These are phyloP conservation scores for Fusarium brevicatenulatum DNA, from an alignment of 2,329 filamentous ascomycete genomes.

Conservation along the genomic window DNA sequence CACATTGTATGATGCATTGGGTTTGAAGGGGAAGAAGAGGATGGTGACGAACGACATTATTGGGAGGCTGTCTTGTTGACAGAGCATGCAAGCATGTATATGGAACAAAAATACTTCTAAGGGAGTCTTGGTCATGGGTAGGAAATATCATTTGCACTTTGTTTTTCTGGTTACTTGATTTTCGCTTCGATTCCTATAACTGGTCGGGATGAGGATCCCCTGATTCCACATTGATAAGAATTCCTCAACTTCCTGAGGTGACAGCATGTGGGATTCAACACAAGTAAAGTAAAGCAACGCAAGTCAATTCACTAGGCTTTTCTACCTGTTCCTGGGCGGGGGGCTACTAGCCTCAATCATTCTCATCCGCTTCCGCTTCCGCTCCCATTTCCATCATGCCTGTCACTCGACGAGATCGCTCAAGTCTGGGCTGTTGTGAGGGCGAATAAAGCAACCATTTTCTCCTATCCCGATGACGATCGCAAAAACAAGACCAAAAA, in stretches of 20 bases:
- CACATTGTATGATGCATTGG: slow-evolving; percentile 37
- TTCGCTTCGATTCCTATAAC: neutral
- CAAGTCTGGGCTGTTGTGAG: neutral
- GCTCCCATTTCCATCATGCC: neutral
- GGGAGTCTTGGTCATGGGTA: slow-evolving; percentile 43
- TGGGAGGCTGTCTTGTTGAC: slow-evolving; percentile 31
- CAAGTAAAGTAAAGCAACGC: neutral
- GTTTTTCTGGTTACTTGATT: slow-evolving; percentile 20
- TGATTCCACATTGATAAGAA: neutral
- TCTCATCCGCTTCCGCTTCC: neutral
- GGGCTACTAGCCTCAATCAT: neutral
- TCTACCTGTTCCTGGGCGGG: neutral
- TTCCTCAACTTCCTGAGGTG: neutral
- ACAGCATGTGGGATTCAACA: neutral
- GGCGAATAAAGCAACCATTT: neutral
- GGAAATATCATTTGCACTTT: slow-evolving; percentile 43
- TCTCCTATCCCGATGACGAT: neutral
- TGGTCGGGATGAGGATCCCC: neutral
- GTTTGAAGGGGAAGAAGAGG: slow-evolving; percentile 1
- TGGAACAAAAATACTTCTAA: slow-evolving; percentile 38
- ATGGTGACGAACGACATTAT: slow-evolving; percentile 5
- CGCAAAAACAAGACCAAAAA: neutral
- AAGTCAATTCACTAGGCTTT: slow-evolving; percentile 1
- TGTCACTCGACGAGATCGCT: neutral
- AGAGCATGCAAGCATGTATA: slow-evolving; percentile 41